Evolutionary conservation across 1,139 yeast genomes (phyloP).

Genomic region (Geotrichum restrictum): DNA sequence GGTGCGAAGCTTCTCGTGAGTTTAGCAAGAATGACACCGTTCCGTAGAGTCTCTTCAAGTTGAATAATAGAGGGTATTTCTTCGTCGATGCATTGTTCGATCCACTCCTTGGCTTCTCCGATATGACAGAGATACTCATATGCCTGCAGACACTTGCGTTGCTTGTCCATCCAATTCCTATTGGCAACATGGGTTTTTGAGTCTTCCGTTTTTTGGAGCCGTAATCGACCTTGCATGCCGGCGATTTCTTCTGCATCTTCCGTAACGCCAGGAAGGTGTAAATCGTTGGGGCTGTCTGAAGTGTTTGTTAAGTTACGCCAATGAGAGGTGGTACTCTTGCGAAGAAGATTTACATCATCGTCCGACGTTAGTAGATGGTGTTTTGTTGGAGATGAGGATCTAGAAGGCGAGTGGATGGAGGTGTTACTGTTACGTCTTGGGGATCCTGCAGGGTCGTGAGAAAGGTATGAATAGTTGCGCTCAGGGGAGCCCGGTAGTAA

Average conservation of each 20-base stretch:
- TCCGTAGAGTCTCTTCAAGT: slow-evolving; percentile 61
- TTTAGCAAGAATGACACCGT: slow-evolving; percentile 84
- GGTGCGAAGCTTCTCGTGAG: slow-evolving; percentile 73
- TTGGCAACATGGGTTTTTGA: slow-evolving; percentile 31
- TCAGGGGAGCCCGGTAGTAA: slow-evolving; percentile 4
- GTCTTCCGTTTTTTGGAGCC: slow-evolving; percentile 37
- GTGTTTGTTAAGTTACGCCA: slow-evolving; percentile 17
- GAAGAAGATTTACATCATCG: slow-evolving; percentile 18
- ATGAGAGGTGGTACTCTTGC: slow-evolving; percentile 18
- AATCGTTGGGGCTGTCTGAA: slow-evolving; percentile 14
- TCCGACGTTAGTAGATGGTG: slow-evolving; percentile 16
- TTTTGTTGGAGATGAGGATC: slow-evolving; percentile 16
- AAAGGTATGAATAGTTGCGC: neutral
- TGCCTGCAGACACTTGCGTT: slow-evolving; percentile 47
- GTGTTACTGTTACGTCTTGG: neutral
- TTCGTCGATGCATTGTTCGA: slow-evolving; percentile 55
- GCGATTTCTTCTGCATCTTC: slow-evolving; percentile 39
- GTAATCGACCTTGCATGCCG: slow-evolving; percentile 38
- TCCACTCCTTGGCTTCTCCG: slow-evolving; percentile 78
- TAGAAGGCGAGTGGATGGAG: neutral
- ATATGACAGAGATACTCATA: slow-evolving; percentile 88
- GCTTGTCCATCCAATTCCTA: slow-evolving; percentile 44
- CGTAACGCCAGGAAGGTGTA: slow-evolving; percentile 30
- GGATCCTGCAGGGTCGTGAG: neutral
- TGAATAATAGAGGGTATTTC: slow-evolving; percentile 52